A percentile compares a stretch with the other conserved stretches of the same genome.
These are phyloP conservation scores for Hypoxylon perforatum DNA, from an alignment of 495 filamentous ascomycete genomes.

Conservation along the genomic window DNA sequence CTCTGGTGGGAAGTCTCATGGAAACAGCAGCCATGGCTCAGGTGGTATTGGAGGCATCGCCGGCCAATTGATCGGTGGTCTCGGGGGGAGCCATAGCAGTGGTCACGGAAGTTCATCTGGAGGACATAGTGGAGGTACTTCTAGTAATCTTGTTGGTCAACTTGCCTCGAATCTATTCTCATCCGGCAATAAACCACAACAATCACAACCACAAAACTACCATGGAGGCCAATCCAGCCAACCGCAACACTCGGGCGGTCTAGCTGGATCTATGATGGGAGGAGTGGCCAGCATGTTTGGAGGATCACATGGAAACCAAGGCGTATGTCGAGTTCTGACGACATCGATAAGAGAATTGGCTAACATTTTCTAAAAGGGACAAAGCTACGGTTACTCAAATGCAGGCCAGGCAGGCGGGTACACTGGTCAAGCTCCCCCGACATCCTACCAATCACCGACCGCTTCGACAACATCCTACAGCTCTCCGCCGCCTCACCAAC, in stretches of 20 bases:
- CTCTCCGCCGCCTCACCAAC: slow-evolving; percentile 43
- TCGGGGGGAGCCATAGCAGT: slow-evolving; percentile 43
- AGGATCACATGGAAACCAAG: slow-evolving; percentile 50
- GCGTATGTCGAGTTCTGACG: slow-evolving; percentile 30
- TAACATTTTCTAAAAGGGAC: slow-evolving; percentile 41
- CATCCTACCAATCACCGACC: slow-evolving; percentile 57
- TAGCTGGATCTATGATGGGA: slow-evolving; percentile 56
- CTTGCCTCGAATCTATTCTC: slow-evolving; percentile 59
- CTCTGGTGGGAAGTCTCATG: slow-evolving; percentile 43
- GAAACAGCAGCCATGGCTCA: slow-evolving; percentile 43
- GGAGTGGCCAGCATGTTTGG: slow-evolving; percentile 57
- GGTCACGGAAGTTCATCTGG: slow-evolving; percentile 43
- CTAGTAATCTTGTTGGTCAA: slow-evolving; percentile 58
- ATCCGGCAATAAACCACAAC: slow-evolving; percentile 51
- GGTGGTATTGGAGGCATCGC: slow-evolving; percentile 51
- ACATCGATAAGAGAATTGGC: not conserved
- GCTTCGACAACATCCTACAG: slow-evolving; percentile 44
- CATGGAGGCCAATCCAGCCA: slow-evolving; percentile 49
- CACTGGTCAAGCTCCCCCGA: slow-evolving; percentile 60
- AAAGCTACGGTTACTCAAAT: slow-evolving; percentile 66
- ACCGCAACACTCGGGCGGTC: slow-evolving; percentile 46
- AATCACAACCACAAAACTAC: slow-evolving; percentile 49
- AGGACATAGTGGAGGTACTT: slow-evolving; percentile 50
- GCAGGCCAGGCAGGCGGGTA: slow-evolving; percentile 55
- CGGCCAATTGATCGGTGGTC: slow-evolving; percentile 49